Evolutionary conservation across 1,284 basidiomycete species (phyloP), one percentile per base, ranked within the genome.

Genomic region (Cutaneotrichosporon daszewskae): DNA sequence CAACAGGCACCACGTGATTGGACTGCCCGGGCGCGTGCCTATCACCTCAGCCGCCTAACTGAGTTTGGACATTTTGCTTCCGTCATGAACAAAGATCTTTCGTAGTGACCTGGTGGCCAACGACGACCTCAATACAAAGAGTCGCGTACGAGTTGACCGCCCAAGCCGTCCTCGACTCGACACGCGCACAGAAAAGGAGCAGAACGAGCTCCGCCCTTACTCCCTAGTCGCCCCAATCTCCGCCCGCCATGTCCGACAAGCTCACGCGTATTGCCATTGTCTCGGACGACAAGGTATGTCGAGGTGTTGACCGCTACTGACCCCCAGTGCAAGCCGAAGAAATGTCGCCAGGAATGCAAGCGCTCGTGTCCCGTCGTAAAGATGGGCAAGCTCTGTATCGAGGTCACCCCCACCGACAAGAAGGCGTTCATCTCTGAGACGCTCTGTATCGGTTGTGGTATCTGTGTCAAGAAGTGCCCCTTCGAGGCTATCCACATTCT

Each of bases 311-410:
- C 20, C 26, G 28, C 35, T 27, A 39, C 37, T 39, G 19, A 32
- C 26, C 20, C 33, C 5, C 45, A 85, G 60, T 95, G 89, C 75
- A 91, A 91, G 66, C 89, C 90, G 16, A 94, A 95, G 71, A 73
- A 73, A 63, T 74, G 68, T 57, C 66, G 67, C 52, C 69, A 74
- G 58, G 69, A 71, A 53, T 70, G 70, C 57, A 72, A 72, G 61
- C 68, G 73, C 83, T 92, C 89, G 73, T 96, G 91, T 77, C 92
- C 91, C 29, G 92, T 96, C 41, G 91, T 95, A 45, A 90, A 90
- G 76, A 96, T 95, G 92, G 91, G 91, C 32, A 95, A 95, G 74
- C 77, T 96, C 22, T 97, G 92, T 78, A 96, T 96, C 61, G 92
- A 96, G 74, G 92, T 97, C 55, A 90, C 88, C 66, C 72, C 89